These are phyloP conservation scores for Globisporangium spiculum DNA, from an alignment of 352 stramenopile species.

Conservation along the genomic window DNA sequence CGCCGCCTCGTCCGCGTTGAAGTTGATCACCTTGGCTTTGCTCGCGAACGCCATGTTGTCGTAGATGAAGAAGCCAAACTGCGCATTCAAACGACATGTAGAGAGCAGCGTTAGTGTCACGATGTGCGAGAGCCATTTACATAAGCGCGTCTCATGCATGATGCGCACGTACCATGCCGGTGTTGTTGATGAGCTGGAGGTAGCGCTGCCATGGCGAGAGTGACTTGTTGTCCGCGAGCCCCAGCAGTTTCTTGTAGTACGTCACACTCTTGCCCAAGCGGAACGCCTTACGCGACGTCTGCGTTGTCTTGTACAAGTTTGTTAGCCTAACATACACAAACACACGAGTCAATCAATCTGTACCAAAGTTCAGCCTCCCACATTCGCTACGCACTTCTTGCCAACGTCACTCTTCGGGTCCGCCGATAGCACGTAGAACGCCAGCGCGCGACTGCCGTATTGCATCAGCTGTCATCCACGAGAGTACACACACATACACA, in stretches of 20 bases:
- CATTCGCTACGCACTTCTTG: conserved; percentile 32
- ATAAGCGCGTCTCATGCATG: background rate
- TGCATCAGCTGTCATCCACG: conserved; percentile 50
- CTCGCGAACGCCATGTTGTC: conserved; percentile 85
- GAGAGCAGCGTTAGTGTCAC: background rate
- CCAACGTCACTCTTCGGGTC: conserved; percentile 83
- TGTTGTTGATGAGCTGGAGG: conserved; percentile 77
- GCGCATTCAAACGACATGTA: background rate
- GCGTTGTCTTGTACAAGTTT: conserved; percentile 79
- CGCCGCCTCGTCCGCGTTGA: conserved; percentile 61
- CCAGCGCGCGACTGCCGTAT: conserved; percentile 78
- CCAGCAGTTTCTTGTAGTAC: conserved; percentile 77
- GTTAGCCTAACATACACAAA: conserved; percentile 26
- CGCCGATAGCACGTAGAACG: conserved; percentile 73
- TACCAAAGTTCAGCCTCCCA: background rate
- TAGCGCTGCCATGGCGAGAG: conserved; percentile 25
- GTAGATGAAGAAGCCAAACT: conserved; percentile 81
- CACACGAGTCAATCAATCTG: background rate
- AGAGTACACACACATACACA: background rate
- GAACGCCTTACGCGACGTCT: conserved; percentile 83
- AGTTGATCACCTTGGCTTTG: conserved; percentile 68
- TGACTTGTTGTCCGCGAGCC: conserved; percentile 52
- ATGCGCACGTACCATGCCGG: conserved; percentile 39
- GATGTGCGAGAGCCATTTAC: background rate
- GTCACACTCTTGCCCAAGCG: conserved; percentile 81